phyloP scores from a whole-genome alignment of 2,329 filamentous ascomycete genomes.

The Iodosphaeria phyllophila region DNA sequence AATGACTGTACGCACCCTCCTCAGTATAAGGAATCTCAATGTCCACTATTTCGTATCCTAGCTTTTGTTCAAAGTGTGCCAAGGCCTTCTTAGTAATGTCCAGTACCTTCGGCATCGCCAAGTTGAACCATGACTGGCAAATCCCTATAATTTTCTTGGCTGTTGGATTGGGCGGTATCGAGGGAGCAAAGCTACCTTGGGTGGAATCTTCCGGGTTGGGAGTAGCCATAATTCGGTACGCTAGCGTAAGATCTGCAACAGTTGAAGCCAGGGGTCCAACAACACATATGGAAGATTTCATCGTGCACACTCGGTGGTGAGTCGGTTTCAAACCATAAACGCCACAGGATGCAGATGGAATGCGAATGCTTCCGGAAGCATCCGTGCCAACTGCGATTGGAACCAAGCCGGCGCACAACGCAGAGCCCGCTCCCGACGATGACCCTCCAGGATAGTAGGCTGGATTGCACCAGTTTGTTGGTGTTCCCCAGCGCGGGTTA shows the following conservation, averaged over 20 bases:
- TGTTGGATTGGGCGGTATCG: slow-evolving; percentile 21
- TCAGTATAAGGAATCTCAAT: slow-evolving; percentile 47
- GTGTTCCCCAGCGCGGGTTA: slow-evolving; percentile 57
- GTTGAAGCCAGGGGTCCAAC: slow-evolving; percentile 59
- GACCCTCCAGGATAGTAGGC: slow-evolving; percentile 68
- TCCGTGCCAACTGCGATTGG: slow-evolving; percentile 63
- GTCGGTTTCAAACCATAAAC: slow-evolving; percentile 67
- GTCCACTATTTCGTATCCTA: slow-evolving; percentile 32
- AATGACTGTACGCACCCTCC: slow-evolving; percentile 61
- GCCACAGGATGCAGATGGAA: slow-evolving; percentile 60
- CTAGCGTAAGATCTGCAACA: slow-evolving; percentile 59
- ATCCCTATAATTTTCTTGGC: slow-evolving; percentile 50
- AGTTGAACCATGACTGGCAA: slow-evolving; percentile 48
- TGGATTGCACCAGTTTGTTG: slow-evolving; percentile 59
- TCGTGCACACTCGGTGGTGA: slow-evolving; percentile 47
- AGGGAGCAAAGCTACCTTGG: slow-evolving; percentile 44
- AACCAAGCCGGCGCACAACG: slow-evolving; percentile 49
- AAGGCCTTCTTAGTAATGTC: slow-evolving; percentile 40
- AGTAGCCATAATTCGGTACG: slow-evolving; percentile 64
- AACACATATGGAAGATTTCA: slow-evolving; percentile 38
- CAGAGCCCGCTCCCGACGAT: slow-evolving; percentile 58
- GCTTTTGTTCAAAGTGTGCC: slow-evolving; percentile 26
- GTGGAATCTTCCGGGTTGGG: slow-evolving; percentile 45
- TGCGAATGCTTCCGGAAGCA: slow-evolving; percentile 56
- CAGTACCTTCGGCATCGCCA: slow-evolving; percentile 44